Evolutionary conservation across 2,329 filamentous ascomycete genomes (phyloP).

Genomic region (Aspergillus eucalypticola): DNA sequence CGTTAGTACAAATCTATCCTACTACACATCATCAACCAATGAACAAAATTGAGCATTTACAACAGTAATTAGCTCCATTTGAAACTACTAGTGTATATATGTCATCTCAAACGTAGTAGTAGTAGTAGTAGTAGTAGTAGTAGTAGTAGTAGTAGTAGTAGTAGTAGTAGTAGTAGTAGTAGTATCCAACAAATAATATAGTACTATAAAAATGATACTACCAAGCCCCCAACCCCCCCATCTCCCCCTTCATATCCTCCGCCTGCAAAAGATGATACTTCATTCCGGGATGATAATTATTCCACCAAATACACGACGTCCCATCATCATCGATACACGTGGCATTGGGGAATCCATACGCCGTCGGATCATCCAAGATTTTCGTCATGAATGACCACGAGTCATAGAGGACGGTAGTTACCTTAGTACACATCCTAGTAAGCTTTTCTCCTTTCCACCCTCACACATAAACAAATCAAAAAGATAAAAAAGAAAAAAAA

Average conservation of each 20-base stretch:
- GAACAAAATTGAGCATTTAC: background rate
- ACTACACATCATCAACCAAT: background rate
- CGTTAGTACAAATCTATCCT: no score
- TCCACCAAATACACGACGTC: constrained; percentile 34
- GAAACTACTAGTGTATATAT: background rate
- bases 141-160: background rate
- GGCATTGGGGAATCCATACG: constrained; percentile 30
- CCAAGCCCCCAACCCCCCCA: constrained; percentile 28
- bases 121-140: background rate
- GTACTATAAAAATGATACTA: constrained; percentile 6
- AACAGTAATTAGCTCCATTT: no score
- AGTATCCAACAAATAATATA: no score
- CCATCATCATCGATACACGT: constrained; percentile 34
- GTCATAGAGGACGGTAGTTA: constrained; percentile 30
- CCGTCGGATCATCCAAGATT: constrained; percentile 27
- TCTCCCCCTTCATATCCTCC: constrained; percentile 30
- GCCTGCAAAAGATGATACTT: constrained; percentile 34
- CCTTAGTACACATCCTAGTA: constrained; percentile 2
- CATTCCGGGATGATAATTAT: constrained; percentile 33
- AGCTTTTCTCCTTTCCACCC: no score
- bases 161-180: background rate
- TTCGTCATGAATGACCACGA: constrained; percentile 33
- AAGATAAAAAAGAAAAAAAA: background rate
- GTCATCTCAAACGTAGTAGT: background rate
- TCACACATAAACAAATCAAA: background rate